phyloP scores from a whole-genome alignment of 2,329 filamentous ascomycete species.

The Lasiodiplodia hormozganensis region DNA sequence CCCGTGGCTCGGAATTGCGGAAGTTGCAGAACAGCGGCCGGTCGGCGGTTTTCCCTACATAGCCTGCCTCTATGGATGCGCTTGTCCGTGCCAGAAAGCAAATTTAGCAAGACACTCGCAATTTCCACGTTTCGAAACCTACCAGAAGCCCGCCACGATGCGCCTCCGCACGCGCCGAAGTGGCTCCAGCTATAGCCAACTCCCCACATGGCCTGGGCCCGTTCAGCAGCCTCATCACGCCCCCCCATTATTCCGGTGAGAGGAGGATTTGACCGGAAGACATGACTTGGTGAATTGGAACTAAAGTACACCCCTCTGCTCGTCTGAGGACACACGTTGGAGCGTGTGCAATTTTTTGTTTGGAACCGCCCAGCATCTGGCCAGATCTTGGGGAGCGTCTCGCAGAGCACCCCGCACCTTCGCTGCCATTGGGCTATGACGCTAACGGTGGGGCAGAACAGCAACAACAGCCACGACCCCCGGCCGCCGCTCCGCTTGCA shows the following conservation, averaged over 20 bases:
- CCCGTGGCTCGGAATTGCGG: slow-evolving; percentile 8
- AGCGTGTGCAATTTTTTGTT: not conserved
- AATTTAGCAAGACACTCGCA: not conserved
- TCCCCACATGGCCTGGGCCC: not conserved
- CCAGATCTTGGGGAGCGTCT: not conserved
- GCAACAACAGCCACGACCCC: slow-evolving; percentile 3
- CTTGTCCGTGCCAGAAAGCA: not conserved
- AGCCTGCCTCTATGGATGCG: not conserved
- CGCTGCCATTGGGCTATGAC: slow-evolving; percentile 11
- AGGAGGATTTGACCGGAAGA: not conserved
- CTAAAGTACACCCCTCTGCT: not conserved
- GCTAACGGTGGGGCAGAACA: slow-evolving; percentile 22
- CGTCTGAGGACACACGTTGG: not conserved
- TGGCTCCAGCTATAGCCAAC: not conserved
- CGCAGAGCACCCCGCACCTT: slow-evolving; percentile 17
- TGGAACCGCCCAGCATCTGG: not conserved
- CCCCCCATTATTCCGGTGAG: not conserved
- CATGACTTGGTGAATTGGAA: not conserved
- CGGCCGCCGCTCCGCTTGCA: not conserved
- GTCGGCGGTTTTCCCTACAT: not conserved
- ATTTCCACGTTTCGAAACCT: not conserved
- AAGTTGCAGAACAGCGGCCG: not conserved
- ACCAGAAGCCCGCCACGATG: not conserved
- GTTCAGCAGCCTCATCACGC: not conserved
- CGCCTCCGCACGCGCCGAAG: not conserved